phyloP scores from a whole-genome alignment of 2,329 filamentous ascomycete species.

The Cladosporium sp. region DNA sequence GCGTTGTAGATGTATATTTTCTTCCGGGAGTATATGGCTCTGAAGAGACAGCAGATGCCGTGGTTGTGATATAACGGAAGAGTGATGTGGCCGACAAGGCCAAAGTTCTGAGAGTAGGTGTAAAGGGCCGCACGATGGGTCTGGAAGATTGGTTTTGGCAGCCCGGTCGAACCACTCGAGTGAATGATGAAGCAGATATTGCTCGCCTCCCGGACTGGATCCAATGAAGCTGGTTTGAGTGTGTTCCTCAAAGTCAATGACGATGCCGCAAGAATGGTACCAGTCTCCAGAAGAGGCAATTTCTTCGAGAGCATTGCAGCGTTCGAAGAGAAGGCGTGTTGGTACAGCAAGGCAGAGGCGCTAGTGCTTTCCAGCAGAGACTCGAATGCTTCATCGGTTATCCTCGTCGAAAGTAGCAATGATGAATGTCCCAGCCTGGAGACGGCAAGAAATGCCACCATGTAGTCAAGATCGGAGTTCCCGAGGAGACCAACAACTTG shows the following conservation, averaged over 20 bases:
- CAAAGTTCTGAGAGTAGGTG: slow-evolving; percentile 43
- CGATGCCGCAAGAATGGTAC: slow-evolving; percentile 21
- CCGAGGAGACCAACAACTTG: slow-evolving; percentile 47
- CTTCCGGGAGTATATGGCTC: slow-evolving; percentile 47
- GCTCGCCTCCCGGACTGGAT: slow-evolving; percentile 25
- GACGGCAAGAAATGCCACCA: slow-evolving; percentile 50
- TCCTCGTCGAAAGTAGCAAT: slow-evolving; percentile 50
- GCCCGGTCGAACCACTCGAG: slow-evolving; percentile 53
- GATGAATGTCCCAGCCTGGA: slow-evolving; percentile 52
- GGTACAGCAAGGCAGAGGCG: slow-evolving; percentile 20
- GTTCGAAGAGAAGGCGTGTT: slow-evolving; percentile 20
- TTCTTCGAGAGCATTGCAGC: slow-evolving; percentile 22
- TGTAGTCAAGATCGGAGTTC: slow-evolving; percentile 50
- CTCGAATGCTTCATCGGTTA: slow-evolving; percentile 48
- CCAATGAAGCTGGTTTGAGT: slow-evolving; percentile 18
- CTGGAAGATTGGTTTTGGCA: slow-evolving; percentile 59
- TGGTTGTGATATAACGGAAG: slow-evolving; percentile 56
- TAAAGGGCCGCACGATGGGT: slow-evolving; percentile 46
- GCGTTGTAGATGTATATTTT: slow-evolving; percentile 51
- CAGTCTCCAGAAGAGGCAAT: slow-evolving; percentile 26
- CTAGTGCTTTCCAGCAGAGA: slow-evolving; percentile 41
- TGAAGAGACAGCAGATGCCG: slow-evolving; percentile 51
- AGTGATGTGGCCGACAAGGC: slow-evolving; percentile 49
- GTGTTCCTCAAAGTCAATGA: not conserved
- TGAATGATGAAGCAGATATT: slow-evolving; percentile 41